phyloP scores from a whole-genome alignment of 225 moss, liverwort and hornwort genomes.

The Bryoerythrophyllum caledonicum region DNA sequence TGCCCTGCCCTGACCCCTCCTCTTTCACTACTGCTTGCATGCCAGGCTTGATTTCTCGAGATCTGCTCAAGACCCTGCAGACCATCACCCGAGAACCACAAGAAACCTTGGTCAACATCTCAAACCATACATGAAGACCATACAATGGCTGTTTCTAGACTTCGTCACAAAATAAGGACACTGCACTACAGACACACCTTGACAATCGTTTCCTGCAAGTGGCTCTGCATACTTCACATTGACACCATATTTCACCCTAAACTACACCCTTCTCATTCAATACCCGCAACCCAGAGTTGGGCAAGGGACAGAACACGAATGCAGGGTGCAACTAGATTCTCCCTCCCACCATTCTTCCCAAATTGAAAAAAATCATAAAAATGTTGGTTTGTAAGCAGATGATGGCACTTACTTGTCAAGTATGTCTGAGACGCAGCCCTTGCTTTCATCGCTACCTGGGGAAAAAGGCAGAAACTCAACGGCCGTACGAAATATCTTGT shows the following conservation, averaged over 20 bases:
- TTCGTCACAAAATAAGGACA: background rate
- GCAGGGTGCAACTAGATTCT: conserved; percentile 5
- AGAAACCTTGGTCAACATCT: conserved; percentile 22
- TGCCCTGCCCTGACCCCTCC: conserved; percentile 60
- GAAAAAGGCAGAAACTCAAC: conserved; percentile 90
- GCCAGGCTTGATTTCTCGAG: conserved; percentile 77
- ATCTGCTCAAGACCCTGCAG: conserved; percentile 74
- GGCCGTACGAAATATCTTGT: conserved; percentile 84
- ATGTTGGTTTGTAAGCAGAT: background rate
- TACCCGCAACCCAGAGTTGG: background rate
- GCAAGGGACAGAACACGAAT: background rate
- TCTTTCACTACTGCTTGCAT: conserved; percentile 70
- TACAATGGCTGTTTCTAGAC: conserved; percentile 11
- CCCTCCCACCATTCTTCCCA: background rate
- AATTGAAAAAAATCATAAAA: background rate
- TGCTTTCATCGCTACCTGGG: conserved; percentile 50
- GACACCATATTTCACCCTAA: background rate
- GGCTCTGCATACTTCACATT: conserved; percentile 2
- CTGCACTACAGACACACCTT: conserved; percentile 10
- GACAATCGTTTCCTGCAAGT: conserved; percentile 6
- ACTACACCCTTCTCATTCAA: conserved; percentile 2
- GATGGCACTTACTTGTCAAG: conserved; percentile 59
- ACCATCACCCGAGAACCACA: conserved; percentile 23
- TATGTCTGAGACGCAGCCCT: conserved; percentile 86
- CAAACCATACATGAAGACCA: background rate